phyloP scores from a whole-genome alignment of 169 alveolate species.

The Plasmodium gaboni region DNA sequence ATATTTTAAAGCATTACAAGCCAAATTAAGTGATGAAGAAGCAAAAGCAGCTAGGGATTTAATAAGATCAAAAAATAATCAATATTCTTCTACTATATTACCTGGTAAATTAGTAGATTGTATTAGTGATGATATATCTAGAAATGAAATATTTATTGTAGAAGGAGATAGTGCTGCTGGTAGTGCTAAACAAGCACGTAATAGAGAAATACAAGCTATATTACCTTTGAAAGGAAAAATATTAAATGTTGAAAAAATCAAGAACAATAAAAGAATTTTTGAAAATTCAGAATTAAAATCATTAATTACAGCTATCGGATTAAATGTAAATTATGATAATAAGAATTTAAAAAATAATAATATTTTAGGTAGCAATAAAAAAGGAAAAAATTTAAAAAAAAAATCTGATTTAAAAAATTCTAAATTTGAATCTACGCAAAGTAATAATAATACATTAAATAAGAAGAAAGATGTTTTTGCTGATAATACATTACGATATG shows the following conservation, averaged over 20 bases:
- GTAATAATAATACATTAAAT: conserved; percentile 15
- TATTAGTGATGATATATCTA: conserved; percentile 77
- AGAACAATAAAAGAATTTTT: conserved; percentile 79
- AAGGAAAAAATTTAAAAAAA: conserved; percentile 31
- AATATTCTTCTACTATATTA: conserved; percentile 69
- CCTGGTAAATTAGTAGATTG: conserved; percentile 88
- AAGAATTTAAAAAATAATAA: conserved; percentile 27
- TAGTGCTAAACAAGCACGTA: conserved; percentile 88
- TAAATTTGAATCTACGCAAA: conserved; percentile 9
- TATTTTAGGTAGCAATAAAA: conserved; percentile 7
- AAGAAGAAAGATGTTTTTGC: conserved; percentile 29
- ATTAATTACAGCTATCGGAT: conserved; percentile 76
- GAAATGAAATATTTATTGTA: conserved; percentile 86
- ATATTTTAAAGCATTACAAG: conserved; percentile 83
- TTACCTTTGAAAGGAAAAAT: conserved; percentile 89
- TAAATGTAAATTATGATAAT: conserved; percentile 62
- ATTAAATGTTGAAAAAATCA: conserved; percentile 85
- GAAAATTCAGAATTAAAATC: conserved; percentile 85
- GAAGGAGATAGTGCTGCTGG: conserved; percentile 92
- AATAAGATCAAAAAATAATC: conserved; percentile 83
- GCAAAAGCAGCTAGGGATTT: conserved; percentile 87
- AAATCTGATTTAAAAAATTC: conserved; percentile 24
- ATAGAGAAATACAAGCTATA: conserved; percentile 88
- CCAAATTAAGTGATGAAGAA: conserved; percentile 85
- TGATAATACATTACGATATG: conserved; percentile 78